Conservation (phyloP, 768 basidiomycete genomes). For the Pleurotus salmoneostramineus region DNA sequence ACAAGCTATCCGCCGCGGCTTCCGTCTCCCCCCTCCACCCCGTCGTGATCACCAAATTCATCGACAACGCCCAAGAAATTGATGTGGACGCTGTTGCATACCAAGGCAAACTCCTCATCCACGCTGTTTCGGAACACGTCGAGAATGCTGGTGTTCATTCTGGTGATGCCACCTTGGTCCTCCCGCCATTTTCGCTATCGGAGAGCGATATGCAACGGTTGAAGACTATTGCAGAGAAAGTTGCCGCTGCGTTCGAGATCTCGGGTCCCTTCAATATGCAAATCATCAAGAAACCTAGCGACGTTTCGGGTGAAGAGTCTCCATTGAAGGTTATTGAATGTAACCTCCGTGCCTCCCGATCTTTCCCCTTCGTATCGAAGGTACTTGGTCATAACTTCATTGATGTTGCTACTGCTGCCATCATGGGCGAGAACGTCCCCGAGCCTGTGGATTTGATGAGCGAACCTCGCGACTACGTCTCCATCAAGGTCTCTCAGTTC, state of each 20-base stretch:
- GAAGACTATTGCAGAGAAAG: conserved; percentile 93
- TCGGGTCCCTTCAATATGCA: conserved; percentile 99
- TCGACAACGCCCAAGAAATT: conserved; percentile 95
- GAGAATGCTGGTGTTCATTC: conserved; percentile 99
- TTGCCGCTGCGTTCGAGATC: conserved; percentile 91
- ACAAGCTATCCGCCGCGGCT: conserved; percentile 95
- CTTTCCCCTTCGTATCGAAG: conserved; percentile 99
- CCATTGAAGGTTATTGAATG: conserved; percentile 98
- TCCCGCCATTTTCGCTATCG: conserved; percentile 85
- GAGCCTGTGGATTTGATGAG: conserved; percentile 91
- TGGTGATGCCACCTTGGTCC: conserved; percentile 95
- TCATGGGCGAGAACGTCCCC: conserved; percentile 82
- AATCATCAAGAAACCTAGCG: conserved; percentile 80
- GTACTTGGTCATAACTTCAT: conserved; percentile 98
- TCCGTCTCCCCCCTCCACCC: conserved; percentile 96
- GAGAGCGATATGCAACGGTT: conserved; percentile 78
- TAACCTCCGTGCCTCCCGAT: conserved; percentile 95
- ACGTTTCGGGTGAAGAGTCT: conserved; percentile 45
- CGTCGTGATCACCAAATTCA: conserved; percentile 98
- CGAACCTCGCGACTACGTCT: conserved; percentile 82
- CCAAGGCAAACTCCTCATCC: conserved; percentile 86
- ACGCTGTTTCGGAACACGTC: conserved; percentile 97
- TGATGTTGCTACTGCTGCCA: conserved; percentile 86
- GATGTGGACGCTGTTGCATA: conserved; percentile 97
- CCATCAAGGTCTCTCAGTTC: conserved; percentile 98